Evolutionary conservation across 2,329 filamentous ascomycete genomes (phyloP).

Genomic region (Claviceps citrina): DNA sequence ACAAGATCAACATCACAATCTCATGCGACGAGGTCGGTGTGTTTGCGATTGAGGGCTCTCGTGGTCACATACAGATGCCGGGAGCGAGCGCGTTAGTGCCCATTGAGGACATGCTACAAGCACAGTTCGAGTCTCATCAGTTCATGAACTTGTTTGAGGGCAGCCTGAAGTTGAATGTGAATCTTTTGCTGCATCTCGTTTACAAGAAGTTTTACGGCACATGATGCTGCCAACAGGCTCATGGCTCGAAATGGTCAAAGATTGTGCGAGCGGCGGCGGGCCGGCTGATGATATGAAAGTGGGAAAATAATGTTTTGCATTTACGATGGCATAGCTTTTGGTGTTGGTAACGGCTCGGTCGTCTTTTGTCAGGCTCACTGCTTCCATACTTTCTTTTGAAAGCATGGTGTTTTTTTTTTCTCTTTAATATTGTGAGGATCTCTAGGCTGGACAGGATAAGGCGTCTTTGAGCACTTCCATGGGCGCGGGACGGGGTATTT

Average conservation of each 20-base stretch:
- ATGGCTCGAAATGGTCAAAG: too few relatives aligned
- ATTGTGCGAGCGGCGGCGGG: too few relatives aligned
- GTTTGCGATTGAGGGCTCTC: slow-evolving; percentile 81
- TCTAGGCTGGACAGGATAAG: not conserved
- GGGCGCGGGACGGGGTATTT: not conserved
- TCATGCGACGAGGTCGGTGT: slow-evolving; percentile 86
- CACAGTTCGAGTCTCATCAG: slow-evolving; percentile 92
- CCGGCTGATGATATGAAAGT: not conserved
- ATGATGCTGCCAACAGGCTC: slow-evolving; percentile 12
- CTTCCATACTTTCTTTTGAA: not conserved
- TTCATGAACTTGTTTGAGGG: slow-evolving; percentile 91
- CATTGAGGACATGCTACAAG: slow-evolving; percentile 85
- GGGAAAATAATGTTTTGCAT: slow-evolving; percentile 1
- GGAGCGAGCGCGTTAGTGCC: slow-evolving; percentile 79
- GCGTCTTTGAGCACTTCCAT: not conserved
- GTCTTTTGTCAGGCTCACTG: not conserved
- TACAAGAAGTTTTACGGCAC: slow-evolving; percentile 97
- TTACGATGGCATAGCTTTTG: slow-evolving; percentile 3
- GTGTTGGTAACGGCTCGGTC: not conserved
- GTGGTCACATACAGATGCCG: slow-evolving; percentile 88
- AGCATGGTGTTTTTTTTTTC: not conserved
- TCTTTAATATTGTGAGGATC: not conserved
- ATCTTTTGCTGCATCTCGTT: slow-evolving; percentile 85
- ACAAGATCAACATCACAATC: slow-evolving; percentile 86
- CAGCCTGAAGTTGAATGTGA: slow-evolving; percentile 79